Evolutionary conservation across 352 stramenopile genomes (phyloP), one percentile per base, ranked within the genome.

Genomic region (Aphanomyces stellatus): DNA sequence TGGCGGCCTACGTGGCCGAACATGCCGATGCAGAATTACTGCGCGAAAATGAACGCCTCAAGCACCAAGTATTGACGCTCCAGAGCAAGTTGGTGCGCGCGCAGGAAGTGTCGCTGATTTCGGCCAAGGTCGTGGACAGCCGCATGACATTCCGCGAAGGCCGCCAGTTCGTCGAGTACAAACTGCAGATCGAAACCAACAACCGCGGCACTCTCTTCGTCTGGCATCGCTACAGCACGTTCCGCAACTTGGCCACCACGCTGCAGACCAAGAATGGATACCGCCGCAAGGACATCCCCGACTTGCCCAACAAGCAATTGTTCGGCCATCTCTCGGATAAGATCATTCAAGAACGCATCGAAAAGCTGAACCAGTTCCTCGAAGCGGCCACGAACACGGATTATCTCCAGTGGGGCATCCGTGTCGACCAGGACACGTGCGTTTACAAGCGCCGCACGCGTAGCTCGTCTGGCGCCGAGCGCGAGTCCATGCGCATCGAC

Each of bases 81-180:
- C 83, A 94, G 78, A 86, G 72, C 74, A 94, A 94, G 74, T 91
- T 94, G 71, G 85, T 92, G 71, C 83, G 90, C 67, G 91, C 91
- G 82, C 74, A 84, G 62, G 53, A 62, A 62, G 53, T 62, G 53
- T 91, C 85, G 64, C 71, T 94, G 65, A 79, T 94, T 63, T 83
- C 79, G 35, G 85, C 85, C 64, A 88, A 88, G 68, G 85, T 94
- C 43, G 84, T 94, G 51, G 86, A 94, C 75, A 91, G 83, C 42
- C 85, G 85, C 70, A 90, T 94, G 69, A 92, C 91, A 60, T 91
- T 81, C 62, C 90, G 90, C 60, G 82, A 94, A 42, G 85, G 85
- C 4, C 83, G 85, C 15, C 83, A 94, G 73, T 92, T 91, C 68
- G 85, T 94, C 53, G 81, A 93, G 78, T 93, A 91, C 77, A 91